Evolutionary conservation across 345 rosid species (phyloP), one percentile per base, ranked within the genome.

Genomic region (Corchorus capsularis): DNA sequence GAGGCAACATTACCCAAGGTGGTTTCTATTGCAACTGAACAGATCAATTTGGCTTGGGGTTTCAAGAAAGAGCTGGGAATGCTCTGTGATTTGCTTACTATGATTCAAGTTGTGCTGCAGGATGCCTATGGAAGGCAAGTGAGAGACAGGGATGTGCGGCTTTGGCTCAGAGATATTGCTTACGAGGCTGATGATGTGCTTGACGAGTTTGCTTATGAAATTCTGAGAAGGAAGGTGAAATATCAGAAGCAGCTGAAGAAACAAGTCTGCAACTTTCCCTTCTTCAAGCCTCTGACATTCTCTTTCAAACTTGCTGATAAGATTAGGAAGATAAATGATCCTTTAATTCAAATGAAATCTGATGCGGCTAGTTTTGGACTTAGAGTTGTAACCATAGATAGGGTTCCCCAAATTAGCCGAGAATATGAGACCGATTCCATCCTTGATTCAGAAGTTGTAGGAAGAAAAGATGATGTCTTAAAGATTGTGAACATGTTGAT

Each of bases 401-500:
- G 69, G 5, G 4, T 39, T 8, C 0, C 35, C 13, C 22, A n/a
- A 4, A 8, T 20, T 6, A 41, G 27, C 5, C 16, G 2, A 34
- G 13, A 19, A 13, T 34, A 19, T 46, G 39, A 54, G 37, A 73
- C 81, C 0, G 59, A 73, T 6, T 57, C 77, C 15, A 20, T 46
- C 22, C 62, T 69, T 14, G 82, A 15, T 15, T 17, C 56, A 61
- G 27, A 61, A 17, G 35, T 50, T 61, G 55, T 73, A 4, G 82
- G 82, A 12, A 79, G 82, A 56, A 60, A 20, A 19, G 52, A 2
- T 74, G 78, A 74, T n/a, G 54, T 66, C 20, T 46, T 34, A 1
- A 66, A 16, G 3, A 60, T 79, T 6, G 50, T 79, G 1, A 13
- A 47, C 67, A 4, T 57, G 81, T 37, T 78, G 74, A 49, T 4